Evolutionary conservation across 768 basidiomycete genomes (phyloP).

Genomic region (Strobilomyces echinocephalus): DNA sequence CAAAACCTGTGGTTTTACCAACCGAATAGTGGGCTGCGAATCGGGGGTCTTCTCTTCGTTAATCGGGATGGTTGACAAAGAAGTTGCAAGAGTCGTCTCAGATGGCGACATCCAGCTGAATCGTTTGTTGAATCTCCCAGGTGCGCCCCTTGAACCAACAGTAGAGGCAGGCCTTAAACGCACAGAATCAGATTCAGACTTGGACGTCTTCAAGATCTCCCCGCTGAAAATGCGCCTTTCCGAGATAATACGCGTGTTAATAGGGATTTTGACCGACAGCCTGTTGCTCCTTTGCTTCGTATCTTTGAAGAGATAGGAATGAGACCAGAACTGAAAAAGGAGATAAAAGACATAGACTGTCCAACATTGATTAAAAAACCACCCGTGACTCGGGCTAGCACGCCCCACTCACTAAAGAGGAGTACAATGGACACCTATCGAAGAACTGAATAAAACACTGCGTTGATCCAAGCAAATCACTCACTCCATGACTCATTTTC

Average conservation of each 20-base stretch:
- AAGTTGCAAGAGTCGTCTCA: conserved; percentile 22
- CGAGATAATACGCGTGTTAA: conserved; percentile 26
- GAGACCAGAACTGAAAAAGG: conserved; percentile 55
- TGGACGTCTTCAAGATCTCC: conserved; percentile 13
- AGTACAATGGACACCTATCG: conserved; percentile 48
- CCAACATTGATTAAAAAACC: background rate
- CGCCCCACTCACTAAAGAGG: conserved; percentile 40
- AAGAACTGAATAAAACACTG: conserved; percentile 1
- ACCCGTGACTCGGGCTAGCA: background rate
- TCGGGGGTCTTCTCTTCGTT: conserved; percentile 9
- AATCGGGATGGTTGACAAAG: conserved; percentile 1
- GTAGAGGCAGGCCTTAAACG: conserved; percentile 15
- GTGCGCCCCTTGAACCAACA: conserved; percentile 9
- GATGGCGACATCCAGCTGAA: conserved; percentile 22
- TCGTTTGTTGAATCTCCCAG: conserved; percentile 5
- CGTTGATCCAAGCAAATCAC: conserved; percentile 15
- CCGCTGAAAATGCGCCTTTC: conserved; percentile 26
- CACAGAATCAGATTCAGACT: conserved; percentile 18
- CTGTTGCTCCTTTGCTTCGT: conserved; percentile 42
- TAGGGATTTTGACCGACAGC: conserved; percentile 32
- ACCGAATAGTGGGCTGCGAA: conserved; percentile 19
- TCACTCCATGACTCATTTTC: conserved; percentile 48
- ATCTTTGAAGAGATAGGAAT: conserved; percentile 48
- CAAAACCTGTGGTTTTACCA: conserved; percentile 18
- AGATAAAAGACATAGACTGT: conserved; percentile 49